Conservation (phyloP, 495 filamentous ascomycete genomes). For the Collariella sp. region DNA sequence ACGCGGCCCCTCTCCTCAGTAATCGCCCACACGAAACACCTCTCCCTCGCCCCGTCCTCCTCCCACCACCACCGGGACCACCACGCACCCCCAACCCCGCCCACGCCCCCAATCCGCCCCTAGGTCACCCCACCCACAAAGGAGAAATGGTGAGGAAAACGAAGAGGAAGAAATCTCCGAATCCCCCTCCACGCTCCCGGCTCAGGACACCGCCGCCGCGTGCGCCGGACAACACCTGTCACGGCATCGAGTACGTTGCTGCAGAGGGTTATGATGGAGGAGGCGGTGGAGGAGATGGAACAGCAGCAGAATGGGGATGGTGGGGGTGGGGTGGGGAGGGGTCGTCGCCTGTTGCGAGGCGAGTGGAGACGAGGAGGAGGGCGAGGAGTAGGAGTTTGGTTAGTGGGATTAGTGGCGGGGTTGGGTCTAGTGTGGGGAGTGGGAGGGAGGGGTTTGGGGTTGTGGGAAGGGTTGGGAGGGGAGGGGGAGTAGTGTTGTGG, state of each 20-base stretch:
- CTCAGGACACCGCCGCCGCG: constrained; percentile 30
- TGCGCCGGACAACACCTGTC: constrained; percentile 18
- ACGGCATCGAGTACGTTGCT: constrained; percentile 24
- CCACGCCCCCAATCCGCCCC: too few species aligned
- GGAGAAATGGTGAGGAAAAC: background rate
- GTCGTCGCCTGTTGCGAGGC: constrained; percentile 36
- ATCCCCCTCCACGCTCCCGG: constrained; percentile 42
- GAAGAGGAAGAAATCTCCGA: constrained; percentile 36
- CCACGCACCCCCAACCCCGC: too few species aligned
- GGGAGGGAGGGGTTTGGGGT: background rate
- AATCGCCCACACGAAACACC: constrained; percentile 9
- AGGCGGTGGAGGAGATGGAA: constrained; percentile 11
- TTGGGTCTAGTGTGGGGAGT: background rate
- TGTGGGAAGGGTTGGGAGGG: background rate
- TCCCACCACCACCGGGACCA: background rate
- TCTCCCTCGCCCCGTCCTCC: constrained; percentile 3
- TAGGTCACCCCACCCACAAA: background rate
- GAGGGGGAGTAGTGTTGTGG: constrained; percentile 4
- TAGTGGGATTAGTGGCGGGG: background rate
- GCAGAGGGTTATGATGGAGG: constrained; percentile 24
- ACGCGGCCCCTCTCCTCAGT: constrained; percentile 9
- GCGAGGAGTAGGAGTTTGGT: background rate
- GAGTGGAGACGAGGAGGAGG: constrained; percentile 22
- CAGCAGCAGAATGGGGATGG: background rate
- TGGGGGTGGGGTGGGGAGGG: constrained; percentile 7